phyloP scores from a whole-genome alignment of 805 yeast species.

The Nakazawaea sp. region DNA sequence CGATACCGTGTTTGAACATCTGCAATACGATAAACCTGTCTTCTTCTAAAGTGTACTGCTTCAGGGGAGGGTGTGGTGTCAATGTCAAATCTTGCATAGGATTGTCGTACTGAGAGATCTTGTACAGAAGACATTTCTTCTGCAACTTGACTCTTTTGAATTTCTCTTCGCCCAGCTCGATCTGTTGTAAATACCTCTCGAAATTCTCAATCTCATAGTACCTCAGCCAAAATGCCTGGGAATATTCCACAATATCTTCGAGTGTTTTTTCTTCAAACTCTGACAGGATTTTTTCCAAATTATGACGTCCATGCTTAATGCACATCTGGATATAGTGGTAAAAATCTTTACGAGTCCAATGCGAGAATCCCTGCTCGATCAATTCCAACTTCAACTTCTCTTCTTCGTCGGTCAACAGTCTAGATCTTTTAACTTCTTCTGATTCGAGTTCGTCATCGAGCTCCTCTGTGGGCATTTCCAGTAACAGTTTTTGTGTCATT shows the following conservation, averaged over 20 bases:
- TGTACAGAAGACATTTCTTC: constrained; percentile 71
- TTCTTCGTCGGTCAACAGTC: constrained; percentile 81
- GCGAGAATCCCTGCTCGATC: constrained; percentile 60
- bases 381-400: constrained; percentile 53
- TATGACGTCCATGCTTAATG: constrained; percentile 77
- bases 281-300: constrained; percentile 58
- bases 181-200: constrained; percentile 73
- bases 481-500: constrained; percentile 54
- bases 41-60: constrained; percentile 79
- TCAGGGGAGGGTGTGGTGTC: constrained; percentile 65
- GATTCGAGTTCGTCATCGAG: constrained; percentile 44
- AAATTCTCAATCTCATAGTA: constrained; percentile 80
- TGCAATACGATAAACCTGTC: constrained; percentile 83
- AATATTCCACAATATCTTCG: constrained; percentile 76
- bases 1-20: constrained; percentile 75
- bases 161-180: constrained; percentile 87
- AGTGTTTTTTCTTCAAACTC: constrained; percentile 78
- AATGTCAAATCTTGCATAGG: constrained; percentile 46
- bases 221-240: constrained; percentile 74
- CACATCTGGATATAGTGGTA: constrained; percentile 68
- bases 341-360: constrained; percentile 88
- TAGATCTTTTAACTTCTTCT: constrained; percentile 66
- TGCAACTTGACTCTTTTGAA: constrained; percentile 58
- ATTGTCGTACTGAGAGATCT: constrained; percentile 58
- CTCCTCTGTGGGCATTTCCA: constrained; percentile 40